Base-by-base conservation (phyloP, 148 eudicot species). In the Diospyros lotus region DNA sequence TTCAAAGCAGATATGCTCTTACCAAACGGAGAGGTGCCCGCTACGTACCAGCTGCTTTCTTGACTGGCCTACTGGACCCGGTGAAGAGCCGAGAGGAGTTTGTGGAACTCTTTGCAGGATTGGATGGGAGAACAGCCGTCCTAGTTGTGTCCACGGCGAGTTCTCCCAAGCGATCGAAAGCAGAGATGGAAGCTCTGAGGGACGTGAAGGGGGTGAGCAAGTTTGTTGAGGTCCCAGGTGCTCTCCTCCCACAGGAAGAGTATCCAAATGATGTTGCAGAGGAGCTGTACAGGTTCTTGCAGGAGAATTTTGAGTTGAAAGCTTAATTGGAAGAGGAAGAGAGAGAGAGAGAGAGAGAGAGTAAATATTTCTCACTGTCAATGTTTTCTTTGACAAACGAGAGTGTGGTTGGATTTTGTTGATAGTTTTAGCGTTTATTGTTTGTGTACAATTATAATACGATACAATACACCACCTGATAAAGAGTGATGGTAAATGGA, bases 241-340 rank as follows among this genome's bases (percentile, higher is more conserved):
- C 98, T 58, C 94, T 95, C 58, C 86, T 92, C 58, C 99, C 99
- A 56, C 97, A 95, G 50, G 97, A 95, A 82, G 99, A 95, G 80
- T 95, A 88, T 81, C 99, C 97, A 11, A 69, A 51, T 68, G 70
- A 82, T 72, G 96, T 95, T 61, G 90, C 96, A 5, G 86, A 90
- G 59, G 91, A 92, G 84, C 86, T 95, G 44, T 86, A 75, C 65
- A 81, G 63, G 60, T 95, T 95, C 82, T 84, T 95, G 85, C 85
- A 79, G 46, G 94, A 95, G 75, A 84, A 65, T 59, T 84, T 58
- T 76, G 76, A 78, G 76, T 61, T 45, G 63, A 56, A 68, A 28
- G 73, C 71, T 70, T 82, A 28, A 73, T 28, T 28, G 28, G 28
- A 28, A 28, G 28, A 28, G 28, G 28, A 0, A 28, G 28, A 28